Conservation (phyloP, 352 stramenopile genomes). For the Phytophthora chlamydospora region DNA sequence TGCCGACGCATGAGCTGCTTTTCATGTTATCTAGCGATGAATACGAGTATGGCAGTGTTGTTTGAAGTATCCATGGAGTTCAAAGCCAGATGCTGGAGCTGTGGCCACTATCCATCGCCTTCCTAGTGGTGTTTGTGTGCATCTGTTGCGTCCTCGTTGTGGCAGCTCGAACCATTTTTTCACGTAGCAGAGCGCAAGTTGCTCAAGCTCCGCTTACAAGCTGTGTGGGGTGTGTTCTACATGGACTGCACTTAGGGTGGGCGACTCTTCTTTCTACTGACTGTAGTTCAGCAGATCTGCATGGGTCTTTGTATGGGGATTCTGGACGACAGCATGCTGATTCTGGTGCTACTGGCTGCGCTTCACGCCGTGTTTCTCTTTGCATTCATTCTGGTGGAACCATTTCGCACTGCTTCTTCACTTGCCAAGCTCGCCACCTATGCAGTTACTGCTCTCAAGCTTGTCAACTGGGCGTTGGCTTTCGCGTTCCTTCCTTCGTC, state of each 20-base stretch:
- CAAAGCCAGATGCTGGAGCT: slow-evolving; percentile 24
- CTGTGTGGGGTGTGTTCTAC: slow-evolving; percentile 59
- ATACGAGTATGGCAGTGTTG: slow-evolving; percentile 43
- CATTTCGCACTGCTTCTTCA: slow-evolving; percentile 24
- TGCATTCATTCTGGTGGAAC: slow-evolving; percentile 29
- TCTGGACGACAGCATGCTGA: slow-evolving; percentile 42
- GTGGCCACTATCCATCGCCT: slow-evolving; percentile 29
- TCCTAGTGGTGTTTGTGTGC: slow-evolving; percentile 37
- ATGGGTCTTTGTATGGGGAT: slow-evolving; percentile 51
- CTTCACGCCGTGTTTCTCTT: slow-evolving; percentile 54
- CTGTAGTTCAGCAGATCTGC: slow-evolving; percentile 47
- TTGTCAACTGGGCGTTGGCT: slow-evolving; percentile 50
- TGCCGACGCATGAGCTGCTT: too few species aligned
- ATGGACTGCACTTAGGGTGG: slow-evolving; percentile 43
- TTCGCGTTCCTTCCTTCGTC: slow-evolving; percentile 55
- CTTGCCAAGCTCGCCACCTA: slow-evolving; percentile 38
- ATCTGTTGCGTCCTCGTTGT: slow-evolving; percentile 38
- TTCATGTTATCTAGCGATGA: too few species aligned
- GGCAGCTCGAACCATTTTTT: slow-evolving; percentile 40
- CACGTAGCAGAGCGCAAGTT: slow-evolving; percentile 41
- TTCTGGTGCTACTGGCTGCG: slow-evolving; percentile 49
- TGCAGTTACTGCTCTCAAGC: slow-evolving; percentile 37
- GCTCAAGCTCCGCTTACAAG: slow-evolving; percentile 40
- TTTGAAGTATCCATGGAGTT: slow-evolving; percentile 71
- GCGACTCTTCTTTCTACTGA: slow-evolving; percentile 61